Evolutionary conservation across 441 rosid species (phyloP), one percentile per base, ranked within the genome.

Genomic region (Croton setiger): DNA sequence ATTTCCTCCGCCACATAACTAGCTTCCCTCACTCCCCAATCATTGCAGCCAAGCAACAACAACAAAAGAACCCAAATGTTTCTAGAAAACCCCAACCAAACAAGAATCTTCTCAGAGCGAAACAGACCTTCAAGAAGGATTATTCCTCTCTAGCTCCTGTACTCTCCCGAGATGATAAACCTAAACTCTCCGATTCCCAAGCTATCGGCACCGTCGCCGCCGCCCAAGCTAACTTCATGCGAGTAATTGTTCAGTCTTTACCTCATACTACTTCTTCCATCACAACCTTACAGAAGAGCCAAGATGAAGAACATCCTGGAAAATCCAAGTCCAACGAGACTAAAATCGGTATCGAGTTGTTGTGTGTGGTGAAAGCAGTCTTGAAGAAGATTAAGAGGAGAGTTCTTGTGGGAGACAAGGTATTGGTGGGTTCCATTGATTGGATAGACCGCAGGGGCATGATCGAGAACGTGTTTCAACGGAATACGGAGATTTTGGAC

Each of bases 161-260:
- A 44, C 96, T 88, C 63, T 85, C 92, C 0, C 87, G 67, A 4
- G 76, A 84, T 9, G 78, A 84, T 23, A 61, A 52, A 13, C 88
- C 86, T 8, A 21, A 79, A 6, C 93, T 93, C 66, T 77, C 88
- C 48, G 90, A 87, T 1, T 88, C 88, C 15, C 93, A 93, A 68
- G 92, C 98, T 20, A 71, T 89, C 73, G 98, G 97, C 35, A 83
- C 87, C 5, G 96, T 91, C 1, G 92, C 89, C 39, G 86, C 97
- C 1, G 86, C 97, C 27, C 97, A 93, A 73, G 97, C 98, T 10
- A 93, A 93, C 81, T 93, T 89, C 81, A 93, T 93, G 98, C 96
- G 97, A 43, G 98, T 93, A 56, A 78, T 89, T 37, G 88, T 91
- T 53, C 84, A 76, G 14, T 70, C 81, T 7, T 73, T 49, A 18